These are phyloP conservation scores for Sphenostylis stenocarpa DNA, from an alignment of 306 rosid genomes.

Conservation along the genomic window DNA sequence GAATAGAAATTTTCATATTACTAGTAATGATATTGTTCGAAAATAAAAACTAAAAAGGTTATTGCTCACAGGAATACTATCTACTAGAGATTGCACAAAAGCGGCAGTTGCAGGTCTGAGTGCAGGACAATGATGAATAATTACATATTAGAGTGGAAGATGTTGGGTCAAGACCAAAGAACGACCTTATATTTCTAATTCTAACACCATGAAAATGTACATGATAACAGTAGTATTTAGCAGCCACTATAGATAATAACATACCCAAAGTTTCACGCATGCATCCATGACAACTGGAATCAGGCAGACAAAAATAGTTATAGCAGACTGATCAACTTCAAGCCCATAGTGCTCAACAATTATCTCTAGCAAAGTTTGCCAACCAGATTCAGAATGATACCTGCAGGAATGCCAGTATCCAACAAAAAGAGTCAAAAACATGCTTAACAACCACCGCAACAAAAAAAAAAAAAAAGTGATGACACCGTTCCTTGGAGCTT, in stretches of 20 bases:
- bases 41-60: background rate
- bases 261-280: constrained; percentile 94
- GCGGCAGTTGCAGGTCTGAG: constrained; percentile 9
- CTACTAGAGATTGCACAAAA: background rate
- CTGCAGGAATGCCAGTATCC: constrained; percentile 49
- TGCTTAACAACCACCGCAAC: background rate
- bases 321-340: constrained; percentile 69
- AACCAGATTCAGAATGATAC: constrained; percentile 98
- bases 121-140: background rate
- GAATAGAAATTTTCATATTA: background rate
- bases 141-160: background rate
- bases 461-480: background rate
- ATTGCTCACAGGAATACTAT: background rate
- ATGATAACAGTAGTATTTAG: constrained; percentile 13
- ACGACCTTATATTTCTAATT: constrained; percentile 15
- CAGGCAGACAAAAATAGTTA: constrained; percentile 77
- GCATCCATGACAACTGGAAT: constrained; percentile 86
- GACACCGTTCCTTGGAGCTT: background rate
- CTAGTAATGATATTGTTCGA: background rate
- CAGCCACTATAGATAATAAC: constrained; percentile 31
- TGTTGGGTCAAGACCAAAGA: background rate
- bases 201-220: background rate
- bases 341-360: constrained; percentile 88
- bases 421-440: constrained; percentile 26
- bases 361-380: constrained; percentile 88